A percentile compares a stretch with the other conserved stretches of the same genome.
Evolutionary conservation across 164 flowering plant species (phyloP).

Genomic region (Chimonanthus praecox): DNA sequence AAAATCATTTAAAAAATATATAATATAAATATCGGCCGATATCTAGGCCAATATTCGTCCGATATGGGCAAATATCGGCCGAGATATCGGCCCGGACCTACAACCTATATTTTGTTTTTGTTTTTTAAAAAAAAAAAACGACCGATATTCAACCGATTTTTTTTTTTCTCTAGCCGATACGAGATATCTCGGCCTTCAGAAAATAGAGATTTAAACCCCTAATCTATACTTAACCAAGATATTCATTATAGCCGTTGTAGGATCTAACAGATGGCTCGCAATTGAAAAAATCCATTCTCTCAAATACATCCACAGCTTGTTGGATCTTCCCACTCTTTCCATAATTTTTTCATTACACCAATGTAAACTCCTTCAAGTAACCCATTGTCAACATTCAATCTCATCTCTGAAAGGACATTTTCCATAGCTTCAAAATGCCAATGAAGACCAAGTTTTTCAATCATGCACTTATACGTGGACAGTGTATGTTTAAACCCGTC

Average conservation of each 20-base stretch:
- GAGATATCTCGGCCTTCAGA: too few species aligned
- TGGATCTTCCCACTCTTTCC: conserved; percentile 69
- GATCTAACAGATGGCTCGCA: conserved; percentile 70
- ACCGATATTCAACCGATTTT: too few species aligned
- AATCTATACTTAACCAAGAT: conserved; percentile 52
- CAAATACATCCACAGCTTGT: conserved; percentile 78
- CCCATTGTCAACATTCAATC: conserved; percentile 43
- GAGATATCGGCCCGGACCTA: too few species aligned
- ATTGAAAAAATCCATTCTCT: conserved; percentile 78
- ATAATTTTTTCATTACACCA: conserved; percentile 55
- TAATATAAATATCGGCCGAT: too few species aligned
- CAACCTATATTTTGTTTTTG: too few species aligned
- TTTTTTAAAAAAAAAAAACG: too few species aligned
- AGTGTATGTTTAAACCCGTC: conserved; percentile 78
- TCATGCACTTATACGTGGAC: conserved; percentile 65
- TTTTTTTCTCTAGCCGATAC: too few species aligned
- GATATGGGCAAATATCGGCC: too few species aligned
- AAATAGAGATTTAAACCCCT: too few species aligned
- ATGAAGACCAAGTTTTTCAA: conserved; percentile 68
- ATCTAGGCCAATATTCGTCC: too few species aligned
- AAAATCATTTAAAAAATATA: too few species aligned
- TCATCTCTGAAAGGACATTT: conserved; percentile 48
- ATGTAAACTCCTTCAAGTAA: conserved; percentile 74
- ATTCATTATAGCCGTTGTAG: conserved; percentile 72
- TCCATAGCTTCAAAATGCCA: conserved; percentile 79